Evolutionary conservation across 257 asterid species (phyloP), one percentile per base, ranked within the genome.

Genomic region (Capsicum pubescens): DNA sequence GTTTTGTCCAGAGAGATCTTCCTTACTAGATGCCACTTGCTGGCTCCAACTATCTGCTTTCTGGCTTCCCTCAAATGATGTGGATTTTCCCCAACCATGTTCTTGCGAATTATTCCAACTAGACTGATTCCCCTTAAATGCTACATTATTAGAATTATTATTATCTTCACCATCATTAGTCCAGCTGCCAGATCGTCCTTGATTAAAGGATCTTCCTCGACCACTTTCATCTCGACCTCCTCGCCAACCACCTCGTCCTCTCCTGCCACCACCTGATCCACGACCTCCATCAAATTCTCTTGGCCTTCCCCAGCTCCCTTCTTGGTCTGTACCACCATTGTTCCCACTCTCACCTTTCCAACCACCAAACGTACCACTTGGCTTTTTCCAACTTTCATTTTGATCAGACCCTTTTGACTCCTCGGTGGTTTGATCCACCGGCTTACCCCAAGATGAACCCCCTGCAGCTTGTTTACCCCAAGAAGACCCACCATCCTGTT

Each of bases 261-360:
- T 80, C 72, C 93, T 86, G 39, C 94, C 94, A 46, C 93, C 91
- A 46, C 93, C 91, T 0, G 89, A 90, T 82, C 92, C 94, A 85
- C 91, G 90, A 58, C 92, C 90, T 19, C 89, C 84, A 79, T 87
- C 92, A 83, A 88, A 90, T 55, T 90, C 12, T 60, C 81, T 88
- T 61, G 85, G 60, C 83, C 86, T 85, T 36, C 90, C 92, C 89
- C 92, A 87, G 82, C 91, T 81, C 12, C 85, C 83, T 52, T 88
- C 86, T 87, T 85, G 90, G 81, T 66, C 61, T 21, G 79, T 16
- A 66, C 84, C 84, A 82, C 78, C 72, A 35, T 42, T 66, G 15
- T 14, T 66, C 19, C 72, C 72, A 66, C 72, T 66, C n/a, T 68
- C 76, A 68, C 76, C 52, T 36, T 35, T 68, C 76, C 76, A 68